Evolutionary conservation across 805 yeast species (phyloP), one percentile per base, ranked within the genome.

Genomic region (Schizosaccharomyces pombe): DNA sequence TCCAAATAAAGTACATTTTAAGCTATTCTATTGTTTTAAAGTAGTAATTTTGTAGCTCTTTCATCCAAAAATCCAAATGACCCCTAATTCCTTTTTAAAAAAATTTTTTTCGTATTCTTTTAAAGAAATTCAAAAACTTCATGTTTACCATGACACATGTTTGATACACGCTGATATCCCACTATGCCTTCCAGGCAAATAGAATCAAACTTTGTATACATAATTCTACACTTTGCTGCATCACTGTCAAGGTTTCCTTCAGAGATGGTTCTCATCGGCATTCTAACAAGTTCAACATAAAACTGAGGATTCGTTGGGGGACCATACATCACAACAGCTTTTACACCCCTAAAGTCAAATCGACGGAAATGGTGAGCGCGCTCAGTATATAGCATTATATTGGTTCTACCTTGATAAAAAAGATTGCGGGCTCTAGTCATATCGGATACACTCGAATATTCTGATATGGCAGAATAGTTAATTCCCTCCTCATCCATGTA

Each of bases 341-440:
- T 80, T 24, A 85, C 94, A 29, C 97, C 97, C 57, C 74, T 76
- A 54, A 91, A 71, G 56, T 83, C 87, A 65, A 75, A 87, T 54
- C 97, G 74, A 59, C 95, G 77, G 70, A 79, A 91, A 63, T 85
- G 91, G 66, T 91, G 97, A 64, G 89, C 70, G 72, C 98, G 80
- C 62, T 89, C 97, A 0, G 96, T 84, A 67, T 89, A 89, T n/a
- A 91, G 67, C 69, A 91, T 64, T 29, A 89, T 73, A 61, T 82
- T 80, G 31, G 71, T 68, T 55, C 79, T 73, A 1, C 78, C 76
- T 47, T 76, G 72, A 32, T 74, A 76, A 63, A 91, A 91, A 39
- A 73, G 68, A 5, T 84, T 74, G 59, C 97, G 73, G 19, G 79
- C 76, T 52, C 85, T 72, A 1, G 85, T 76, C 33, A 85, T 64